Base-by-base conservation (phyloP, 75 land plant genomes). In the Ceratopteris richardii region DNA sequence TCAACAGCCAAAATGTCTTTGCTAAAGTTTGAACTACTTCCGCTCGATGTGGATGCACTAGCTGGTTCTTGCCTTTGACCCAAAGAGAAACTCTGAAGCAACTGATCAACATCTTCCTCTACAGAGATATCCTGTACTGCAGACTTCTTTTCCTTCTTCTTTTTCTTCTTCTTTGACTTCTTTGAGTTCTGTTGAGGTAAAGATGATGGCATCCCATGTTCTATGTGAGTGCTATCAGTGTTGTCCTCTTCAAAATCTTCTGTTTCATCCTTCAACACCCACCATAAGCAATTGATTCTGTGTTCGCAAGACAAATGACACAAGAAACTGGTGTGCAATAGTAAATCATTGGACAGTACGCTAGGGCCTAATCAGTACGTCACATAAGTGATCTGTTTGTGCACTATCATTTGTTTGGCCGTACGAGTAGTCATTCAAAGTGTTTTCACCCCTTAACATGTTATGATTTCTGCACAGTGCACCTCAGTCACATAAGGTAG, bases 111-210 rank as follows among this genome's bases (percentile, higher is more conserved):
- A 54, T 76, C 75, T 26, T 42, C 61, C 57, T 79, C 61, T 19
- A 62, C 62, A 18, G 29, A 18, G 13, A 33, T 63, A n/a, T 41
- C 13, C 37, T 47, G 56, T 50, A 54, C 65, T 60, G 65, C 68
- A 13, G 58, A 66, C 64, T 42, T 67, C 44, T 57, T 59, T 27
- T 64, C 80, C 50, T 79, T 84, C 65, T 80, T 82, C 62, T 82
- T 86, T 47, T 75, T 86, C 73, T 77, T 86, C 46, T 71, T 74
- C 77, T 79, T 90, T 26, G 67, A 56, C 59, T 74, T 74, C 19
- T 43, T 37, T 59, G 41, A 53, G 20, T 63, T 24, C n/a, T 59
- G 22, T 19, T 72, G 23, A 37, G 43, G 29, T 18, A 5, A 56
- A 47, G 21, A 17, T 26, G 19, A 24, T 18, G 72, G 3, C 53